Evolutionary conservation across 306 rosid species (phyloP), one percentile per base, ranked within the genome.

Genomic region (Sicyos edulis): DNA sequence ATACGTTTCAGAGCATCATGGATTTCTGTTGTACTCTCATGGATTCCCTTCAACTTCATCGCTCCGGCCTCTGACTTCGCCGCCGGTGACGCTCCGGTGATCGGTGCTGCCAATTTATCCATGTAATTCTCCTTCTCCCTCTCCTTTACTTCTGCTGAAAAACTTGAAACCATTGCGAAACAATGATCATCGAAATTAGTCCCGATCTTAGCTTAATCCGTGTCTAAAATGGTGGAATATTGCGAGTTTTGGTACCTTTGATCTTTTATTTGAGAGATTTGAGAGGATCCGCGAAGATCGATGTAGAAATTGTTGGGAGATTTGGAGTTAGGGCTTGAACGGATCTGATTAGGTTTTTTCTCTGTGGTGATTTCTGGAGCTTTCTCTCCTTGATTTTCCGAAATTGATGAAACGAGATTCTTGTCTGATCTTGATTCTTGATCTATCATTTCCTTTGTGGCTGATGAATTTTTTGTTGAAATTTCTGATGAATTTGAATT

Each of bases 71-170:
- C 45, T 7, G 45, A 6, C 6, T 40, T 68, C 67, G 73, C 79
- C 54, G 52, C 50, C 66, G 80, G 82, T 74, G 76, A 57, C 53
- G 22, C 73, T 77, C 79, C 79, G 11, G 88, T 85, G 47, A 85
- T 89, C 62, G 85, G 17, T 52, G 90, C 93, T 63, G 79, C 61
- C 44, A 85, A 78, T 54, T 83, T 69, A 55, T 85, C 95, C 44
- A 71, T 74, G 70, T 49, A 62, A 82, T 82, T 78, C 44, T 69
- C 74, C 24, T 68, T 4, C 56, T 54, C 74, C 47, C 57, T 81
- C 80, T 71, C 84, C 76, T 78, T 70, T 24, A 79, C 82, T 64
- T 60, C 75, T 74, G 62, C 55, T 49, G 88, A 83, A 80, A 81
- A 69, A 16, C 73, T 69, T 69, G 8, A 68, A 49, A 22, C 73